Percentiles rank a stretch among this genome's conserved stretches.
Evolutionary conservation across 2,329 filamentous ascomycete species (phyloP).

Genomic region (Malbranchea zuffiana): DNA sequence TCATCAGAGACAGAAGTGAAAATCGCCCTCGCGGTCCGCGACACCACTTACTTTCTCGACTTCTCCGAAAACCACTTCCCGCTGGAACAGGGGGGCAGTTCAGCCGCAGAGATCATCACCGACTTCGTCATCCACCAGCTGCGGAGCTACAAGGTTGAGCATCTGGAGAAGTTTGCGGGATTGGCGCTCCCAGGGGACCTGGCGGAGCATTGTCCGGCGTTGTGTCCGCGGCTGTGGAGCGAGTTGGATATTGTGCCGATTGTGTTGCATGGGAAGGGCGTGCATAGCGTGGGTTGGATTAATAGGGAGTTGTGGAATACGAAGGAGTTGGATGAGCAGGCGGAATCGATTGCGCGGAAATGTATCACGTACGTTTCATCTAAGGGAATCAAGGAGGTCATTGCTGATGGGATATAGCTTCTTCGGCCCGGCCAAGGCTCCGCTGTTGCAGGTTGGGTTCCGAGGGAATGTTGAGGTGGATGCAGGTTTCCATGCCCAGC

Average conservation of each 20-base stretch:
- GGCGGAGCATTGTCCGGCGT: slow-evolving; percentile 48
- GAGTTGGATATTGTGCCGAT: slow-evolving; percentile 67
- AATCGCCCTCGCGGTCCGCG: slow-evolving; percentile 59
- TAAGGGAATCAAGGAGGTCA: background rate
- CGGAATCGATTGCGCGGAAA: slow-evolving; percentile 70
- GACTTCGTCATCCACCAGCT: slow-evolving; percentile 51
- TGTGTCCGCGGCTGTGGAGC: slow-evolving; percentile 63
- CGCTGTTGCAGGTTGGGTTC: slow-evolving; percentile 55
- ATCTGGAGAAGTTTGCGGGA: slow-evolving; percentile 64
- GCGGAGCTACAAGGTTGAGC: slow-evolving; percentile 50
- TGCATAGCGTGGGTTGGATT: slow-evolving; percentile 19
- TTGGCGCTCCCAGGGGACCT: slow-evolving; percentile 55
- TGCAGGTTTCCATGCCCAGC: slow-evolving; percentile 50
- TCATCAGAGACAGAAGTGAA: slow-evolving; percentile 39
- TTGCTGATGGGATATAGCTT: slow-evolving; percentile 37
- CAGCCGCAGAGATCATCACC: slow-evolving; percentile 39
- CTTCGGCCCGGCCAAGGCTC: slow-evolving; percentile 62
- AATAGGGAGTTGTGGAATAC: slow-evolving; percentile 37
- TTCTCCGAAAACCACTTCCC: slow-evolving; percentile 54
- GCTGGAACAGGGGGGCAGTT: slow-evolving; percentile 32
- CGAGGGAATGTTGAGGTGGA: slow-evolving; percentile 62
- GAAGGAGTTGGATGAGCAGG: slow-evolving; percentile 64
- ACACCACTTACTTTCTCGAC: slow-evolving; percentile 63
- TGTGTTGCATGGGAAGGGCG: slow-evolving; percentile 40
- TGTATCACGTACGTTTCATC: slow-evolving; percentile 53